These are phyloP conservation scores for Thermothielavioides terrestris DNA, from an alignment of 495 filamentous ascomycete species.

Conservation along the genomic window DNA sequence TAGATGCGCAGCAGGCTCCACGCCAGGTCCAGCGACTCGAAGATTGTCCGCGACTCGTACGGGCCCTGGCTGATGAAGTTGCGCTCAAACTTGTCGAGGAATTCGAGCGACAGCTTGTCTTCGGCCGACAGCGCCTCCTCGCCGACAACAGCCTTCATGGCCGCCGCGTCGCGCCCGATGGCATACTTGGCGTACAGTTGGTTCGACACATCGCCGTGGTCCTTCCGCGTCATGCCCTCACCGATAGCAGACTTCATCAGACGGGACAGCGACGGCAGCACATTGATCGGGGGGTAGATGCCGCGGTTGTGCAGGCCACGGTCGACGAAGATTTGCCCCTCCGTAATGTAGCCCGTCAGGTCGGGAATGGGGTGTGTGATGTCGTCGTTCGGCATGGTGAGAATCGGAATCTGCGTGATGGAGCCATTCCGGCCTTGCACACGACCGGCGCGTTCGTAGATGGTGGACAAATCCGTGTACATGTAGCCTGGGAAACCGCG, in stretches of 20 bases:
- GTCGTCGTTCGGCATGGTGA: conserved; percentile 99
- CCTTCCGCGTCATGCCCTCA: conserved; percentile 87
- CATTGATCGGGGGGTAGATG: conserved; percentile 98
- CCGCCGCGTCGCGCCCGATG: conserved; percentile 93
- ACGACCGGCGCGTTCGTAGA: conserved; percentile 98
- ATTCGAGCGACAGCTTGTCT: conserved; percentile 96
- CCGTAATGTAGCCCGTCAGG: conserved; percentile 97
- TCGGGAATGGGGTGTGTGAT: conserved; percentile 99
- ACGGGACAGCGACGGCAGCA: conserved; percentile 94
- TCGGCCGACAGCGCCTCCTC: conserved; percentile 92
- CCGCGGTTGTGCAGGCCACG: conserved; percentile 92
- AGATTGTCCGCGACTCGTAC: conserved; percentile 85
- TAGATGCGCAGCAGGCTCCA: conserved; percentile 95
- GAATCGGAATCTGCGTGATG: conserved; percentile 97
- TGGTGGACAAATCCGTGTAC: conserved; percentile 99
- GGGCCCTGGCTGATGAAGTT: conserved; percentile 85
- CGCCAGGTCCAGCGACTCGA: conserved; percentile 86
- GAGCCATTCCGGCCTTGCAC: conserved; percentile 95
- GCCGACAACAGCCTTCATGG: conserved; percentile 99
- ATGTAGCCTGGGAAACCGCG: conserved; percentile 99
- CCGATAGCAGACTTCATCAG: conserved; percentile 99
- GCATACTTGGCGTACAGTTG: conserved; percentile 99
- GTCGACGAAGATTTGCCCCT: conserved; percentile 97
- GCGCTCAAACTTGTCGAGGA: conserved; percentile 95
- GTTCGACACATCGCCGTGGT: conserved; percentile 97